These are phyloP conservation scores for Magnusiomyces tetraspermus DNA, from an alignment of 1,139 yeast genomes.

Conservation along the genomic window DNA sequence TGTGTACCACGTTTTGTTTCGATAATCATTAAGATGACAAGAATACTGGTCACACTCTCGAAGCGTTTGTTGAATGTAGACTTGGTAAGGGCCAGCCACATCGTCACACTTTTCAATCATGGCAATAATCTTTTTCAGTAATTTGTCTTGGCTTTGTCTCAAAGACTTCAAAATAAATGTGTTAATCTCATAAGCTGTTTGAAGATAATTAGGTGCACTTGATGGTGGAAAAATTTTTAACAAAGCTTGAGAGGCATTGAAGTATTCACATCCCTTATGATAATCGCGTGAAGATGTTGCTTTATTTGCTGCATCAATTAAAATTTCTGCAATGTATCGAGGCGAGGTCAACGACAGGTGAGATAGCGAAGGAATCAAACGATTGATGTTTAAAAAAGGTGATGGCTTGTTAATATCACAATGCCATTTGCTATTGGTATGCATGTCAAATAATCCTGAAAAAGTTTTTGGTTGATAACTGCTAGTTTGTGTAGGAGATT, in stretches of 20 bases:
- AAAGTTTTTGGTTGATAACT: background rate
- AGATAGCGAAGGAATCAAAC: background rate
- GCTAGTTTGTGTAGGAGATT: background rate
- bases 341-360: conserved; percentile 5
- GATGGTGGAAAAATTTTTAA: conserved; percentile 20
- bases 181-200: conserved; percentile 19
- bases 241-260: conserved; percentile 21
- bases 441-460: background rate
- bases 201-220: conserved; percentile 16
- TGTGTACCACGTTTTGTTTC: conserved; percentile 30
- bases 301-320: conserved; percentile 20
- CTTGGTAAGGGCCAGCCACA: conserved; percentile 20
- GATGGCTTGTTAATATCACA: conserved; percentile 1
- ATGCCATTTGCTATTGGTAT: background rate
- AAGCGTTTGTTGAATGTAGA: conserved; percentile 17
- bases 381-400: background rate
- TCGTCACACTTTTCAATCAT: conserved; percentile 19
- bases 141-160: conserved; percentile 17
- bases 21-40: conserved; percentile 17
- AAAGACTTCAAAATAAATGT: conserved; percentile 19
- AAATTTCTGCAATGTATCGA: conserved; percentile 16
- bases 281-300: conserved; percentile 21
- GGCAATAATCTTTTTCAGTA: conserved; percentile 14
- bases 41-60: conserved; percentile 17
- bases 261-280: conserved; percentile 22